Conservation (phyloP, 164 flowering plant species). For the Vitis riparia region DNA sequence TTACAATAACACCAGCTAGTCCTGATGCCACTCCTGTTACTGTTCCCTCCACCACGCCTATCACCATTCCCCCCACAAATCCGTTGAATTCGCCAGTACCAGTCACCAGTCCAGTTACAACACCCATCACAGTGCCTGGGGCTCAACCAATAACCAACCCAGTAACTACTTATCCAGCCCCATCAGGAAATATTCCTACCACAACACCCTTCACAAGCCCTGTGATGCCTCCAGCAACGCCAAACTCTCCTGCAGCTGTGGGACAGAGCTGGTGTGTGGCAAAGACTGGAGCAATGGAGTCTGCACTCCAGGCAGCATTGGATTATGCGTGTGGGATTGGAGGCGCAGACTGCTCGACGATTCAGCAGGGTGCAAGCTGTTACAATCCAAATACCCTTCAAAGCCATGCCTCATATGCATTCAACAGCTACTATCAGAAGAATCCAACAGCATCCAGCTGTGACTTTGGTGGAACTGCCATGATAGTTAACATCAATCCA, state of each 20-base stretch:
- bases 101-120: constrained; percentile 34
- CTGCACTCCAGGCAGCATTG: constrained; percentile 69
- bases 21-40: constrained; percentile 28
- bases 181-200: constrained; percentile 32
- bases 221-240: constrained; percentile 36
- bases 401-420: constrained; percentile 91
- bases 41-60: constrained; percentile 29
- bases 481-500: constrained; percentile 64
- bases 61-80: constrained; percentile 16
- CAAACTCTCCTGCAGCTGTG: constrained; percentile 41
- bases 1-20: constrained; percentile 13
- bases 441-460: constrained; percentile 76
- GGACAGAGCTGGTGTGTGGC: constrained; percentile 97
- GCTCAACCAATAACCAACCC: constrained; percentile 55
- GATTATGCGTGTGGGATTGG: constrained; percentile 96
- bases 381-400: constrained; percentile 70
- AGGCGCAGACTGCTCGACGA: constrained; percentile 76
- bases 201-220: constrained; percentile 41
- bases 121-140: constrained; percentile 31
- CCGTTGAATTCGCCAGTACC: constrained; percentile 28
- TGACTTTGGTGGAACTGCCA: constrained; percentile 83
- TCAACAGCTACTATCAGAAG: constrained; percentile 88
- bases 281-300: constrained; percentile 50
- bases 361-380: constrained; percentile 77
- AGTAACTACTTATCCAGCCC: constrained; percentile 41